These are phyloP conservation scores for Plenodomus lindquistii DNA, from an alignment of 2,329 filamentous ascomycete genomes.

Conservation along the genomic window DNA sequence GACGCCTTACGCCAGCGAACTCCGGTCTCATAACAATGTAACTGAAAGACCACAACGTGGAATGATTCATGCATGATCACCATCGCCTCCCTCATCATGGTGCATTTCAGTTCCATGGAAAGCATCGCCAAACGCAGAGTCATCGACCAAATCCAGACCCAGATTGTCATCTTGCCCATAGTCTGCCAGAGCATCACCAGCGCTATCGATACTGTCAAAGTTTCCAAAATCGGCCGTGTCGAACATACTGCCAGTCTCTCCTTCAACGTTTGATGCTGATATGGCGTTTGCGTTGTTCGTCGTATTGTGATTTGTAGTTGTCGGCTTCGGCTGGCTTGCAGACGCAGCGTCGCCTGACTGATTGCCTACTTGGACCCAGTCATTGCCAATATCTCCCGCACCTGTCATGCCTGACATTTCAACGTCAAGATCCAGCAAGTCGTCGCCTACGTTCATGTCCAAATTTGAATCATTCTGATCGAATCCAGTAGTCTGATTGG, in stretches of 20 bases:
- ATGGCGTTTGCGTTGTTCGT: slow-evolving; percentile 18
- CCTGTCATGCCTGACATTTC: slow-evolving; percentile 62
- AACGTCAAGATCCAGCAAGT: slow-evolving; percentile 51
- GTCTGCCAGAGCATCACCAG: slow-evolving; percentile 46
- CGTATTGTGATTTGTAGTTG: slow-evolving; percentile 19
- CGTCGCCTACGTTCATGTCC: slow-evolving; percentile 31
- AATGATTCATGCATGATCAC: slow-evolving; percentile 14
- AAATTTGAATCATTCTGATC: slow-evolving; percentile 29
- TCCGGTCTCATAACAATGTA: neutral
- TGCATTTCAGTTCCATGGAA: slow-evolving; percentile 45
- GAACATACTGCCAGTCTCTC: slow-evolving; percentile 43
- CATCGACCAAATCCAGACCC: slow-evolving; percentile 44
- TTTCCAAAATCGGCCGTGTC: slow-evolving; percentile 42
- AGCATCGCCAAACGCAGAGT: slow-evolving; percentile 47
- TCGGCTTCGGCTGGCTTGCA: slow-evolving; percentile 19
- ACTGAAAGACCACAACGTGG: neutral
- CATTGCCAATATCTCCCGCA: slow-evolving; percentile 37
- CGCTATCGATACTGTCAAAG: slow-evolving; percentile 45
- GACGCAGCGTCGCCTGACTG: slow-evolving; percentile 22
- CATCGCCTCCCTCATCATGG: slow-evolving; percentile 35
- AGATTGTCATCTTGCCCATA: slow-evolving; percentile 44
- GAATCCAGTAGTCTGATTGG: slow-evolving; percentile 27
- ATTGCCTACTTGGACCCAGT: slow-evolving; percentile 43
- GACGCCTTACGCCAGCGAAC: neutral
- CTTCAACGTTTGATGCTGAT: slow-evolving; percentile 28